phyloP scores from a whole-genome alignment of 2,329 filamentous ascomycete species.

The Sporothrix brunneoviolacea region DNA sequence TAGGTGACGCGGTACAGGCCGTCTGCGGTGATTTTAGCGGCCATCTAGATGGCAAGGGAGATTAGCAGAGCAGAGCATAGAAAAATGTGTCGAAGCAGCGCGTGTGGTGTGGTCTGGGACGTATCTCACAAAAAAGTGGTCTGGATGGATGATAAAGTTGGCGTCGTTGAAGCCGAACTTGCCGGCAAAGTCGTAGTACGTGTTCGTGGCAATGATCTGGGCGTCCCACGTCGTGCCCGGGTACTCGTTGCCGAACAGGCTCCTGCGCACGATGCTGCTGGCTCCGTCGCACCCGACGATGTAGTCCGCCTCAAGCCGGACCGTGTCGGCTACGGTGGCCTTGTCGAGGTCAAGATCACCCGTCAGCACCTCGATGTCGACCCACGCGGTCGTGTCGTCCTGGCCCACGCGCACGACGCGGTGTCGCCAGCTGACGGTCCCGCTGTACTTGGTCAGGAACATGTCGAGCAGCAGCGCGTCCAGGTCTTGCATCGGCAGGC shows the following conservation, averaged over 20 bases:
- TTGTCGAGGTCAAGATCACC: constrained; percentile 18
- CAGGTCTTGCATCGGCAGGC: constrained; percentile 36
- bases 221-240: constrained; percentile 54
- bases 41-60: too few species aligned
- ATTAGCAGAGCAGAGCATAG: too few species aligned
- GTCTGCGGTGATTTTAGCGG: constrained; percentile 51
- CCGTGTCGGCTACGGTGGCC: constrained; percentile 7
- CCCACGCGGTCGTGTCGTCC: constrained; percentile 38
- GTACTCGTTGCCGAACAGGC: constrained; percentile 48
- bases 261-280: constrained; percentile 40
- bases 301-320: constrained; percentile 42
- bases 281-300: constrained; percentile 52
- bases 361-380: constrained; percentile 34
- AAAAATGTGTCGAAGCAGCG: too few species aligned
- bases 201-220: constrained; percentile 58
- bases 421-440: constrained; percentile 39
- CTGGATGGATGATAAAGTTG: constrained; percentile 56
- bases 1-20: constrained; percentile 59
- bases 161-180: constrained; percentile 48
- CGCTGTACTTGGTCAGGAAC: constrained; percentile 29
- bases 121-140: constrained; percentile 51
- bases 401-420: constrained; percentile 41
- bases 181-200: constrained; percentile 52
- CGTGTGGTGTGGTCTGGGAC: too few species aligned
- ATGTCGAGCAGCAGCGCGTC: constrained; percentile 38